These are phyloP conservation scores for Solanum hybrid DNA, from an alignment of 305 asterid species.

Conservation along the genomic window DNA sequence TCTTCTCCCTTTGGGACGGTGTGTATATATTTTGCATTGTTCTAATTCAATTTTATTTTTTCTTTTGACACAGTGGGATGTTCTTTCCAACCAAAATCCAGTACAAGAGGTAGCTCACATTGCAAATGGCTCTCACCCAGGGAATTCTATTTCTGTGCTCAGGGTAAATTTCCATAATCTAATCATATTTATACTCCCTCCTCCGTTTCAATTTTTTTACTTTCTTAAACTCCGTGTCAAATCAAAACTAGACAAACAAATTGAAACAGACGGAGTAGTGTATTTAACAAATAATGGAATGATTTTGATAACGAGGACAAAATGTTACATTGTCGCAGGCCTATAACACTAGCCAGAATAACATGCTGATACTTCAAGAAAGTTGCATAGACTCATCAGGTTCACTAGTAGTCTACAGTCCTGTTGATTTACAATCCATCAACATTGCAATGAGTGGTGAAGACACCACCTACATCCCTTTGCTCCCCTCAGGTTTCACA, in stretches of 20 bases:
- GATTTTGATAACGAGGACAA: neutral
- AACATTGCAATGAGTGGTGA: conserved; percentile 93
- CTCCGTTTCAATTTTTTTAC: neutral
- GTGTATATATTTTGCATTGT: neutral
- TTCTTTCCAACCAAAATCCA: conserved; percentile 75
- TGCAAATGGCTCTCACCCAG: conserved; percentile 90
- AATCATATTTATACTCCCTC: neutral
- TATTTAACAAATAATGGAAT: too few relatives aligned
- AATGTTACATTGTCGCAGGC: conserved; percentile 38
- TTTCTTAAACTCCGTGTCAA: neutral
- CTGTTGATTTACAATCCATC: conserved; percentile 69
- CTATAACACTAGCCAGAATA: conserved; percentile 65
- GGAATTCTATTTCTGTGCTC: conserved; percentile 80
- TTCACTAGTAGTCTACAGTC: conserved; percentile 64
- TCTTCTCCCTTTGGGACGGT: neutral
- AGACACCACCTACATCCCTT: conserved; percentile 65
- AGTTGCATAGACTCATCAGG: conserved; percentile 92
- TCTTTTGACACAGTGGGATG: conserved; percentile 68
- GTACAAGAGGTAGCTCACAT: conserved; percentile 88
- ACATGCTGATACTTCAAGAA: conserved; percentile 88
- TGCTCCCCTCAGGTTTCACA: conserved; percentile 79
- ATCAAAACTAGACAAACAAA: neutral
- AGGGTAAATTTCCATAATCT: conserved; percentile 34
- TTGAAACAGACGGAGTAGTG: neutral
- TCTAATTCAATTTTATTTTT: neutral